Conservation (phyloP, 202 grass and related monocot genomes). For the Schoenoplectus triqueter region DNA sequence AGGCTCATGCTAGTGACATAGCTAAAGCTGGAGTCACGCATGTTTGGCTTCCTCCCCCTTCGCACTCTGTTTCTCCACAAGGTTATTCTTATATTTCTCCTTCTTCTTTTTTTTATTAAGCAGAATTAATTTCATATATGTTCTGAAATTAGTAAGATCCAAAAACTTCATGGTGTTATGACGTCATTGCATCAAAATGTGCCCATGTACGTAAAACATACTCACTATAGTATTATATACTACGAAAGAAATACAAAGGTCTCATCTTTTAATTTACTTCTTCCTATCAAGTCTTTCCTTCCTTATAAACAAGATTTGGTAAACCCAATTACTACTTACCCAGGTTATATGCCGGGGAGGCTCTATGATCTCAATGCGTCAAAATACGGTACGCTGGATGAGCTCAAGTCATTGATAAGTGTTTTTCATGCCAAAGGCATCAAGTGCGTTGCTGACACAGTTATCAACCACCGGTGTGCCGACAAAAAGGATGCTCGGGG, state of each 20-base stretch:
- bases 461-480: slow-evolving; percentile 66
- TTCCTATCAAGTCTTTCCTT: not conserved
- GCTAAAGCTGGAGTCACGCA: slow-evolving; percentile 70
- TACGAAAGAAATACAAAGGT: not conserved
- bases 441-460: slow-evolving; percentile 57
- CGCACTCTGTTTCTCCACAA: slow-evolving; percentile 67
- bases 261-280: not conserved
- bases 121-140: not conserved
- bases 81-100: slow-evolving; percentile 21
- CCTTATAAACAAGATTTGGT: not conserved
- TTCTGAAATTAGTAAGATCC: not conserved
- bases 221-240: no score
- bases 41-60: slow-evolving; percentile 83
- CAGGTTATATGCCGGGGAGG: slow-evolving; percentile 49
- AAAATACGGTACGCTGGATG: slow-evolving; percentile 52
- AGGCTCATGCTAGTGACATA: slow-evolving; percentile 58
- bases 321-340: not conserved
- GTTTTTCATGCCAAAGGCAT: slow-evolving; percentile 44
- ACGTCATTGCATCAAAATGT: not conserved
- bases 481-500: slow-evolving; percentile 59
- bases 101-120: not conserved
- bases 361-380: slow-evolving; percentile 60
- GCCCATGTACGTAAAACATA: not conserved
- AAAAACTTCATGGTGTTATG: not conserved
- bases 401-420: slow-evolving; percentile 56